Evolutionary conservation across 2,329 filamentous ascomycete species (phyloP).

Genomic region (Cordyceps pruinosa): DNA sequence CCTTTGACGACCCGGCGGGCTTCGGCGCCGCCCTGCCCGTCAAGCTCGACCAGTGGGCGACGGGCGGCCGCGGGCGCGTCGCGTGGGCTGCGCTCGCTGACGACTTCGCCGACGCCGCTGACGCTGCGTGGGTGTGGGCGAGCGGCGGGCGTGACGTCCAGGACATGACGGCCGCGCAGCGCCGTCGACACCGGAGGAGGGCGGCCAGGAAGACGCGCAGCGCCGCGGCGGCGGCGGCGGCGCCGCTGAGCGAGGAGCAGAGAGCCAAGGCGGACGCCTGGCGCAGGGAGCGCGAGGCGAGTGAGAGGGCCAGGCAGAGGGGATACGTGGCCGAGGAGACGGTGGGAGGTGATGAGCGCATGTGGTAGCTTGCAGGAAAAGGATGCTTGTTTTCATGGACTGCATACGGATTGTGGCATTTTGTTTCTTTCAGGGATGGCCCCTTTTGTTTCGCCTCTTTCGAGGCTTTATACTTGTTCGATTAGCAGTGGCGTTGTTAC

Average conservation of each 20-base stretch:
- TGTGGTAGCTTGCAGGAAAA: slow-evolving; percentile 18
- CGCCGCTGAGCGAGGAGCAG: slow-evolving; percentile 29
- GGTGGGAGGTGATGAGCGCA: slow-evolving; percentile 24
- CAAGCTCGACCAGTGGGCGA: slow-evolving; percentile 56
- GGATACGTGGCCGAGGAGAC: slow-evolving; percentile 31
- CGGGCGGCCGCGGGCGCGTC: slow-evolving; percentile 42
- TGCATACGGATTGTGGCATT: neutral
- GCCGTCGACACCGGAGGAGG: slow-evolving; percentile 43
- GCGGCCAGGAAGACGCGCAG: slow-evolving; percentile 37
- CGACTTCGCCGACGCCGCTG: slow-evolving; percentile 39
- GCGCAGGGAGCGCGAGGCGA: slow-evolving; percentile 33
- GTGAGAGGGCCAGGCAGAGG: slow-evolving; percentile 33
- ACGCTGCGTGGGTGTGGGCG: slow-evolving; percentile 39
- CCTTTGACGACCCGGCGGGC: slow-evolving; percentile 46
- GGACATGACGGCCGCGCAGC: slow-evolving; percentile 39
- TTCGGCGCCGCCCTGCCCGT: slow-evolving; percentile 55
- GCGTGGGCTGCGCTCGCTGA: slow-evolving; percentile 35
- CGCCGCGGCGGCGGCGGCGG: slow-evolving; percentile 18
- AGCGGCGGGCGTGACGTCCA: slow-evolving; percentile 35
- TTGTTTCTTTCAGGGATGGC: too few relatives aligned
- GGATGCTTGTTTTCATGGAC: too few relatives aligned
- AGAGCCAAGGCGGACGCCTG: slow-evolving; percentile 38
- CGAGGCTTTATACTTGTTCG: neutral
- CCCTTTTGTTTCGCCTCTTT: too few relatives aligned
- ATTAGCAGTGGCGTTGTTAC: slow-evolving; percentile 9